These are phyloP conservation scores for Leccinum laetum DNA, from an alignment of 1,284 basidiomycete genomes.

Conservation along the genomic window DNA sequence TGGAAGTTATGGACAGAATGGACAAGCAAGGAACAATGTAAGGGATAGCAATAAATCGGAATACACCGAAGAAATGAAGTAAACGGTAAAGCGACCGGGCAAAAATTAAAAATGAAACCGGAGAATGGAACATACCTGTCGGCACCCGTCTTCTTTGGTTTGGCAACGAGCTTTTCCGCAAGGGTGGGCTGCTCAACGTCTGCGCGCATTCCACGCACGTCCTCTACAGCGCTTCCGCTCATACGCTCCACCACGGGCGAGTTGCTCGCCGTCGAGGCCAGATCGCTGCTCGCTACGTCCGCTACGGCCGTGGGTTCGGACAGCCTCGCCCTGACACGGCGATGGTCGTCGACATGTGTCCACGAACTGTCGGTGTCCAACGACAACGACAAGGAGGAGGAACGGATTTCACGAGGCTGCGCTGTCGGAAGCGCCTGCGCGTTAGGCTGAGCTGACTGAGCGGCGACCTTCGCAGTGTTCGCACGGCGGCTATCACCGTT, in stretches of 20 bases:
- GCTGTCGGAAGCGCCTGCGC: not conserved
- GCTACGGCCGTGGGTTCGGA: conserved; percentile 17
- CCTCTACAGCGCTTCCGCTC: conserved; percentile 32
- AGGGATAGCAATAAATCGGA: not conserved
- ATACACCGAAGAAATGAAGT: not conserved
- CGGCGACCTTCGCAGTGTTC: not conserved
- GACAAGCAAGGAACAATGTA: not conserved
- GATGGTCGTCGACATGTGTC: conserved; percentile 47
- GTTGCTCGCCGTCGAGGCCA: conserved; percentile 52
- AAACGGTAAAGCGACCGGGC: not conserved
- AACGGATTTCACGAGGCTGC: conserved; percentile 8
- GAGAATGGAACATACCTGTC: conserved; percentile 46
- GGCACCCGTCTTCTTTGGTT: conserved; percentile 59
- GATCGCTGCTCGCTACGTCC: conserved; percentile 51
- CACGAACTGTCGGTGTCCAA: conserved; percentile 44
- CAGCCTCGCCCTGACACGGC: conserved; percentile 12
- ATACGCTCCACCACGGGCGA: conserved; percentile 50
- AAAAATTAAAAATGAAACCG: not conserved
- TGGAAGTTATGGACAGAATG: not conserved
- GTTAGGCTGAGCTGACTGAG: conserved; percentile 5
- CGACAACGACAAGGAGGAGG: conserved; percentile 17
- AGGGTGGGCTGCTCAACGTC: conserved; percentile 42
- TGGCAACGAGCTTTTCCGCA: conserved; percentile 59
- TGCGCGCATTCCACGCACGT: conserved; percentile 23
- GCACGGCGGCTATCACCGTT: not conserved